A percentile compares a stretch with the other conserved stretches of the same genome.
phyloP scores from a whole-genome alignment of 164 flowering plant genomes.

The Nymphaea thermarum region DNA sequence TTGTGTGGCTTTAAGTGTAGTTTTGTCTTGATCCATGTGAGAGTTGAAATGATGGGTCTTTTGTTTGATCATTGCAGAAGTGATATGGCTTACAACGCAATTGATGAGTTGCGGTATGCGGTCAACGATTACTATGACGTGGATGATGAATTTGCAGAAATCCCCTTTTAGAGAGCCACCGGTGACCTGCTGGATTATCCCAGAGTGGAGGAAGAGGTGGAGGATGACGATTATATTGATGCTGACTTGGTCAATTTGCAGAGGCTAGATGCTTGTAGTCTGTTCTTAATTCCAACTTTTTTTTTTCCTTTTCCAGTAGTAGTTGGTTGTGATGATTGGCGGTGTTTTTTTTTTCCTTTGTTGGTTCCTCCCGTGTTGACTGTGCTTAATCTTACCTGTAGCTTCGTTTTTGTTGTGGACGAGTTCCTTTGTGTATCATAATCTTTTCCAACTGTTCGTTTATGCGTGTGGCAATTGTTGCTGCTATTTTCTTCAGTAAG shows the following conservation, averaged over 20 bases:
- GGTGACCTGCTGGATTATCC: not conserved
- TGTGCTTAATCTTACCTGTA: too few species aligned
- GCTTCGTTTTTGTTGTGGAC: too few species aligned
- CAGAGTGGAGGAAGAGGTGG: not conserved
- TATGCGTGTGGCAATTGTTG: not conserved
- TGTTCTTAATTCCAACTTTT: too few species aligned
- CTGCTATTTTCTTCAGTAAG: too few species aligned
- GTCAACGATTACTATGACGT: conserved; percentile 40
- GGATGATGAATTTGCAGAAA: conserved; percentile 10
- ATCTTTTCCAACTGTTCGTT: not conserved
- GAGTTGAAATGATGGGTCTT: too few species aligned
- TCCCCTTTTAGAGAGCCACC: not conserved
- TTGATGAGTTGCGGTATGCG: conserved; percentile 40
- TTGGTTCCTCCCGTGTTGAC: too few species aligned
- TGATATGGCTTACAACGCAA: conserved; percentile 43
- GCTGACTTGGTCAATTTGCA: not conserved
- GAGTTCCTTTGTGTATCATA: too few species aligned
- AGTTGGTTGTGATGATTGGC: too few species aligned
- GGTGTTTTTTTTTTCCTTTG: too few species aligned
- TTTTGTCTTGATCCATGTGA: too few species aligned
- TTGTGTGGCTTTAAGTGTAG: too few species aligned
- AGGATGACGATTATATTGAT: not conserved
- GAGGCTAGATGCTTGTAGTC: not conserved
- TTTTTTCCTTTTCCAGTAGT: too few species aligned
- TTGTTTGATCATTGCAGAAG: not conserved